phyloP scores from a whole-genome alignment of 768 basidiomycete species.

The Agrocybe praecox region DNA sequence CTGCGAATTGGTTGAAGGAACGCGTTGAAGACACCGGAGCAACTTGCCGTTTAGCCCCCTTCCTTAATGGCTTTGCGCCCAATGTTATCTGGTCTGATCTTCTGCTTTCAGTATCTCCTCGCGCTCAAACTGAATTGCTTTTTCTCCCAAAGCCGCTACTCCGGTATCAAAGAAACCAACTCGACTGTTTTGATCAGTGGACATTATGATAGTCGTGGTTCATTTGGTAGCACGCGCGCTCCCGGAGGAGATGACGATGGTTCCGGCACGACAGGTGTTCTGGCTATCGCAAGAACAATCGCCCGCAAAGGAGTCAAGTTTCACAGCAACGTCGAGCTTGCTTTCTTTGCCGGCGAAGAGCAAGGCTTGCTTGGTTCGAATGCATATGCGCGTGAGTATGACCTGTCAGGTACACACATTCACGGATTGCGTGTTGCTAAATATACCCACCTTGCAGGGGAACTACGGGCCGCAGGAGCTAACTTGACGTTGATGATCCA shows the following conservation, averaged over 20 bases:
- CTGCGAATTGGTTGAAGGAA: slow-evolving; percentile 75
- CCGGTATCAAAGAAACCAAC: slow-evolving; percentile 53
- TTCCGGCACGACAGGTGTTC: slow-evolving; percentile 65
- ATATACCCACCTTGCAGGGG: slow-evolving; percentile 37
- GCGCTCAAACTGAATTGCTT: not conserved
- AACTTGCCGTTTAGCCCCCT: slow-evolving; percentile 64
- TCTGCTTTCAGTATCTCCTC: not conserved
- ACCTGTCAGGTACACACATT: not conserved
- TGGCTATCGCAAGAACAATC: slow-evolving; percentile 81
- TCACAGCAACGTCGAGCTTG: slow-evolving; percentile 76
- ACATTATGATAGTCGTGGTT: slow-evolving; percentile 92
- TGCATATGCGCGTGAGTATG: slow-evolving; percentile 73
- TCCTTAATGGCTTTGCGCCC: slow-evolving; percentile 76
- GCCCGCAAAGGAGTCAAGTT: slow-evolving; percentile 67
- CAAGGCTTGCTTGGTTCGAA: slow-evolving; percentile 83
- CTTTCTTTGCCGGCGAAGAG: slow-evolving; percentile 89
- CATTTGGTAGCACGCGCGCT: slow-evolving; percentile 75
- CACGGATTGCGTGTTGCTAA: not conserved
- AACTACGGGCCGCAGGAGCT: slow-evolving; percentile 56
- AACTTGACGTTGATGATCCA: slow-evolving; percentile 86
- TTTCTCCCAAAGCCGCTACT: slow-evolving; percentile 51
- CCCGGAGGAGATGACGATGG: slow-evolving; percentile 60
- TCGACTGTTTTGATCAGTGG: slow-evolving; percentile 76
- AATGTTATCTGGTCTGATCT: slow-evolving; percentile 80
- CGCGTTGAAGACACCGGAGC: slow-evolving; percentile 79